A percentile compares a stretch with the other conserved stretches of the same genome.
phyloP scores from a whole-genome alignment of 768 basidiomycete genomes.

The Amanita pseudoporphyria region DNA sequence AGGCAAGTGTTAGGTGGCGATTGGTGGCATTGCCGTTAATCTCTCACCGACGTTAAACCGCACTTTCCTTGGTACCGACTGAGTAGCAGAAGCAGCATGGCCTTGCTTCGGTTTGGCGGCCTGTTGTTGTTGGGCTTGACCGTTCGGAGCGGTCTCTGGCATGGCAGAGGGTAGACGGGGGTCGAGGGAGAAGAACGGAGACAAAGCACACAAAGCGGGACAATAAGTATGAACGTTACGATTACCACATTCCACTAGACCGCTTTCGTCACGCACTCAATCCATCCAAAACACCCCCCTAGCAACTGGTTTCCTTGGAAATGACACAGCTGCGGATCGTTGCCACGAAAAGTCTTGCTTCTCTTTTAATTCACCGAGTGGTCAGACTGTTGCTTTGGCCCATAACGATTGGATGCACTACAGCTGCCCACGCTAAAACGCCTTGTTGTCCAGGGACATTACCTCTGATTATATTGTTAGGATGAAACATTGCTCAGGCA shows the following conservation, averaged over 20 bases:
- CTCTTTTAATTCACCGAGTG: constrained; percentile 5
- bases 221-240: constrained; percentile 13
- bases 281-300: background rate
- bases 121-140: constrained; percentile 17
- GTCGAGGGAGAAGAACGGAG: constrained; percentile 10
- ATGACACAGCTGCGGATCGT: background rate
- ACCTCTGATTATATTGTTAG: too few species aligned
- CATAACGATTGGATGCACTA: too few species aligned
- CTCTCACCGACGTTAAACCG: constrained; percentile 75
- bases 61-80: constrained; percentile 68
- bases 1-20: background rate
- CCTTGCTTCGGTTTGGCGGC: constrained; percentile 28
- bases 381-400: too few species aligned
- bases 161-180: constrained; percentile 14
- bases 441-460: too few species aligned
- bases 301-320: background rate
- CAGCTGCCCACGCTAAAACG: too few species aligned
- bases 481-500: too few species aligned
- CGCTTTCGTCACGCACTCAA: too few species aligned
- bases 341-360: background rate
- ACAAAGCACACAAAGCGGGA: constrained; percentile 10
- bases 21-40: background rate
- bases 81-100: constrained; percentile 30
- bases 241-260: background rate
- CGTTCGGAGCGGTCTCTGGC: constrained; percentile 19